phyloP scores from a whole-genome alignment of 2,329 filamentous ascomycete species.

The Epichloe amarillans region DNA sequence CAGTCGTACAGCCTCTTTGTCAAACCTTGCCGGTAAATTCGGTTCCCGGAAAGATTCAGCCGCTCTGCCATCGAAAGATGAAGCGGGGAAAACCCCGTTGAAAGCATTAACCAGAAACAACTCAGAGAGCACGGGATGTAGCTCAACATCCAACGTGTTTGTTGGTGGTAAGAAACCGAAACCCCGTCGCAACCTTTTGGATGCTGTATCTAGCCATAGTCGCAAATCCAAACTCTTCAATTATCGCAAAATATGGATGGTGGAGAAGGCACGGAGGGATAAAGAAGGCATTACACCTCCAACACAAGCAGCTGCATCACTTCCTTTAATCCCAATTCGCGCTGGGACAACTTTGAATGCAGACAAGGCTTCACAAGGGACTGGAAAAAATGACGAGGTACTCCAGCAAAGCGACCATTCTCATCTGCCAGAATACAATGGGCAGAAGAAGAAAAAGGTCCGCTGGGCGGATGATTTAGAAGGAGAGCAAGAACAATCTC shows the following conservation, averaged over 20 bases:
- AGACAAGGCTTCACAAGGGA: background rate
- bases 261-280: slow-evolving; percentile 6
- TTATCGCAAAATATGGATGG: slow-evolving; percentile 2
- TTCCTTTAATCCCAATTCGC: background rate
- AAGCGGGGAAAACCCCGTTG: background rate
- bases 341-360: background rate
- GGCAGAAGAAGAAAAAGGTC: slow-evolving; percentile 1
- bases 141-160: slow-evolving; percentile 29
- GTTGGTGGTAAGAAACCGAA: slow-evolving; percentile 27
- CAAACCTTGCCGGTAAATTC: background rate
- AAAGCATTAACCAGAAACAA: background rate
- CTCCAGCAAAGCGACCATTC: background rate
- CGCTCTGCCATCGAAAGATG: background rate
- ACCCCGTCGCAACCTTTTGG: slow-evolving; percentile 21
- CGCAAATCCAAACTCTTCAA: slow-evolving; percentile 28
- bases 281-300: slow-evolving; percentile 4
- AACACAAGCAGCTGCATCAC: background rate
- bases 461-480: slow-evolving; percentile 4
- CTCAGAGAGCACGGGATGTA: background rate
- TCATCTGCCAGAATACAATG: background rate
- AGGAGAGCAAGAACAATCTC: background rate
- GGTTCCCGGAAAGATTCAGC: background rate
- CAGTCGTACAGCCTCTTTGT: background rate
- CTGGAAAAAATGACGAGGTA: background rate
- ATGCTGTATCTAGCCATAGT: slow-evolving; percentile 27